Evolutionary conservation across 805 yeast species (phyloP).

Genomic region (Naumovozyma baii): DNA sequence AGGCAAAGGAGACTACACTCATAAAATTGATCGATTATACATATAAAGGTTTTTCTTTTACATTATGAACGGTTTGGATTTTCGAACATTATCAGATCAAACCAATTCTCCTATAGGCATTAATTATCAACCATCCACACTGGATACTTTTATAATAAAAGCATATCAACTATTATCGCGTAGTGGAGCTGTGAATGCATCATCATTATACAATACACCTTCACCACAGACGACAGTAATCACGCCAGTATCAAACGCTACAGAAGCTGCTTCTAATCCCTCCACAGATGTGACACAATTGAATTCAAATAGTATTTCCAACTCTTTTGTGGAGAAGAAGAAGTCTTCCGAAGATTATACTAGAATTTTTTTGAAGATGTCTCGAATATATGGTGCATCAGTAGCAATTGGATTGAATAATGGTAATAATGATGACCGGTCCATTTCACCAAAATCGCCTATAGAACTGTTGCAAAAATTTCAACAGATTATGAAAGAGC

Average conservation of each 20-base stretch:
- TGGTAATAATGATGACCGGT: conserved; percentile 21
- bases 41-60: too few species aligned
- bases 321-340: neutral
- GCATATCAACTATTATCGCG: neutral
- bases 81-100: neutral
- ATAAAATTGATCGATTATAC: too few species aligned
- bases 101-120: neutral
- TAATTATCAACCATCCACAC: neutral
- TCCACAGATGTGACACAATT: neutral
- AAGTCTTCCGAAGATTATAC: conserved; percentile 3
- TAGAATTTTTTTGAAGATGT: conserved; percentile 19
- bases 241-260: neutral
- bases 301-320: neutral
- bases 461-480: conserved; percentile 29
- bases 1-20: too few species aligned
- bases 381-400: conserved; percentile 24
- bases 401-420: conserved; percentile 20
- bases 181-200: neutral
- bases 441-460: conserved; percentile 28
- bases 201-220: neutral
- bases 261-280: neutral
- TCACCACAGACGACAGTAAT: neutral
- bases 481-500: conserved; percentile 28
- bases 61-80: neutral
- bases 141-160: neutral